A percentile compares a stretch with the other conserved stretches of the same genome.
Conservation (phyloP, 495 filamentous ascomycete genomes). For the Aspergillus campestris region DNA sequence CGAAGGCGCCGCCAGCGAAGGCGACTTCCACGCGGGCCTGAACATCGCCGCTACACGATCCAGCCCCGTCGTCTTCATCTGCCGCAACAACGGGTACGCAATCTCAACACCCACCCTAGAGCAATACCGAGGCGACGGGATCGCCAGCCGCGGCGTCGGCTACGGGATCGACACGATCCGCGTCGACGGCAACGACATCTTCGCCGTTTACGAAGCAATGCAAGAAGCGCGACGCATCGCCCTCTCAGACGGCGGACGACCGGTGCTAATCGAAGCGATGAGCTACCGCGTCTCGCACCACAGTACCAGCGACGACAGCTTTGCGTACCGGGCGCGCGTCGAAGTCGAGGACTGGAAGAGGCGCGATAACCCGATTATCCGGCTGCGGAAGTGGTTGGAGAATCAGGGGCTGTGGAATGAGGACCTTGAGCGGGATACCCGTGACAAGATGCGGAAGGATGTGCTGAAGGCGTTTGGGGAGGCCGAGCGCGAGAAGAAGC, state of each 20-base stretch:
- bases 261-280: constrained; percentile 92
- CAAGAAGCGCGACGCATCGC: constrained; percentile 69
- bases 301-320: constrained; percentile 95
- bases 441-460: constrained; percentile 58
- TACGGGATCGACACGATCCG: constrained; percentile 97
- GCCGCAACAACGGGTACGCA: constrained; percentile 95
- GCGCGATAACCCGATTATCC: constrained; percentile 86
- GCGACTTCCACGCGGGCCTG: constrained; percentile 94
- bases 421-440: constrained; percentile 64
- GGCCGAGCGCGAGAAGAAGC: constrained; percentile 87
- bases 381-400: constrained; percentile 89
- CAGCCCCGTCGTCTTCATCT: constrained; percentile 89
- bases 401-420: constrained; percentile 75
- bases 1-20: constrained; percentile 95
- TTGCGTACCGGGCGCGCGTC: constrained; percentile 86
- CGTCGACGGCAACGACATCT: constrained; percentile 96
- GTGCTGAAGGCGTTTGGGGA: constrained; percentile 76
- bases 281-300: constrained; percentile 95
- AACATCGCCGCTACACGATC: constrained; percentile 93
- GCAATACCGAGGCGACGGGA: constrained; percentile 95
- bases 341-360: constrained; percentile 99
- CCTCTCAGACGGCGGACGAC: constrained; percentile 65
- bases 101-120: constrained; percentile 93
- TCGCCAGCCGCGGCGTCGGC: constrained; percentile 86
- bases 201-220: constrained; percentile 82